Evolutionary conservation across 1,284 basidiomycete species (phyloP).

Genomic region (Naganishia albida): DNA sequence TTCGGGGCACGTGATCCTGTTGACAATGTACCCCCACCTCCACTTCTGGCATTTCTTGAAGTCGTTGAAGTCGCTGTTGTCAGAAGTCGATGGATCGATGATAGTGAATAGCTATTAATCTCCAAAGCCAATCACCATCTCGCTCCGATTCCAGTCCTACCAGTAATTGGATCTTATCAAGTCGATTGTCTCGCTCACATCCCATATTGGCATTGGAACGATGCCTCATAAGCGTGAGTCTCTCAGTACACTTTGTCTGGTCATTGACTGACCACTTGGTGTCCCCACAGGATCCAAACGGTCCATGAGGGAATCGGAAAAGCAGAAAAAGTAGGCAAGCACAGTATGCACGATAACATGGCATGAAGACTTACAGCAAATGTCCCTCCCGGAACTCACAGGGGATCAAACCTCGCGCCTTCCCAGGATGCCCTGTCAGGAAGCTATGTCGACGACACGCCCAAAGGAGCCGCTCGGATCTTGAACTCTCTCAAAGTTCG

Average conservation of each 20-base stretch:
- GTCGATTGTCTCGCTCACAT: neutral
- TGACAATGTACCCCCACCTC: slow-evolving; percentile 18
- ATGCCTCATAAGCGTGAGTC: slow-evolving; percentile 53
- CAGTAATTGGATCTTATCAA: neutral
- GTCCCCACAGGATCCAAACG: slow-evolving; percentile 47
- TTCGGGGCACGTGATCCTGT: slow-evolving; percentile 10
- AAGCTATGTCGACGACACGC: slow-evolving; percentile 44
- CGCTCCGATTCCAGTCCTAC: neutral
- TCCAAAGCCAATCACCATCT: neutral
- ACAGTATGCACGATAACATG: neutral
- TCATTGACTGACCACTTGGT: neutral
- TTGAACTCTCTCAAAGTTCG: slow-evolving; percentile 46
- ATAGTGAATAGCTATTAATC: neutral
- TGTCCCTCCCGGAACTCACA: slow-evolving; percentile 23
- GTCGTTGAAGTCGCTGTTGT: neutral
- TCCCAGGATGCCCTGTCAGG: slow-evolving; percentile 23
- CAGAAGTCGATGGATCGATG: neutral
- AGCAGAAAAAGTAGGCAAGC: slow-evolving; percentile 42
- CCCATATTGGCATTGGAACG: neutral
- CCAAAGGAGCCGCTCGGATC: slow-evolving; percentile 46
- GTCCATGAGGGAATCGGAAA: slow-evolving; percentile 46
- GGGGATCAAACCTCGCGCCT: slow-evolving; percentile 48
- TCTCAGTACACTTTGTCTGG: neutral
- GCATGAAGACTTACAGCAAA: slow-evolving; percentile 30
- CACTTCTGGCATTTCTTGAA: slow-evolving; percentile 9